A percentile compares a stretch with the other conserved stretches of the same genome.
Evolutionary conservation across 352 stramenopile species (phyloP).

Genomic region (Salisapilia sapeloensis): DNA sequence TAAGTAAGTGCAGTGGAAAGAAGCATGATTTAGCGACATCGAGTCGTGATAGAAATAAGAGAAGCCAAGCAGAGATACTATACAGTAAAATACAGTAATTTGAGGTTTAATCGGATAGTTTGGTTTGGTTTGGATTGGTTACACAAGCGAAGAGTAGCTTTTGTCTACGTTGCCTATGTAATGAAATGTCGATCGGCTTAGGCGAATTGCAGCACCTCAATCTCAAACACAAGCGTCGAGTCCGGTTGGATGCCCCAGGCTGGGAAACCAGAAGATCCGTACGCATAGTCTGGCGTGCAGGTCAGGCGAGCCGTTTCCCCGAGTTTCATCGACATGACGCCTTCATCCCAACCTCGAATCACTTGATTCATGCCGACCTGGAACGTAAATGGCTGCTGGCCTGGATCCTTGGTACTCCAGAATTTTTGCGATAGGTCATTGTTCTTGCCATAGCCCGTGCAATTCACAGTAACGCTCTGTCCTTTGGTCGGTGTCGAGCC

Average conservation of each 20-base stretch:
- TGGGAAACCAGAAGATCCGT: constrained; percentile 83
- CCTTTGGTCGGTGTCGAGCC: constrained; percentile 35
- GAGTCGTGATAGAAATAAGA: no score
- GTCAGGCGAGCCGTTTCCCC: constrained; percentile 85
- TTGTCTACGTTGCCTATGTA: no score
- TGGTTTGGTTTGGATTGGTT: no score
- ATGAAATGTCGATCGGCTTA: constrained; percentile 8
- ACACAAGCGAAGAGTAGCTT: no score
- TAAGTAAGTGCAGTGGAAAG: no score
- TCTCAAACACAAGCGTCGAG: constrained; percentile 84
- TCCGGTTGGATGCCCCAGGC: constrained; percentile 92
- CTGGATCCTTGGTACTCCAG: constrained; percentile 93
- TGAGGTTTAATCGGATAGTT: no score
- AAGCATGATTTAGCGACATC: no score
- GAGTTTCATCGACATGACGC: constrained; percentile 71
- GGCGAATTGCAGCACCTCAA: constrained; percentile 78
- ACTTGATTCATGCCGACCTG: constrained; percentile 84
- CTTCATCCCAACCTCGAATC: constrained; percentile 94
- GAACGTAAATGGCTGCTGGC: constrained; percentile 89
- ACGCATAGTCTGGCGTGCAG: constrained; percentile 91
- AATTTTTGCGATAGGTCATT: constrained; percentile 76
- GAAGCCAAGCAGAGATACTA: no score
- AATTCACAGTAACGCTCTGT: constrained; percentile 62
- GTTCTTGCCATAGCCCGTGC: constrained; percentile 69
- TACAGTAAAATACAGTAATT: no score